Conservation (phyloP, 306 rosid species). For the Cicer pinnatifidum region DNA sequence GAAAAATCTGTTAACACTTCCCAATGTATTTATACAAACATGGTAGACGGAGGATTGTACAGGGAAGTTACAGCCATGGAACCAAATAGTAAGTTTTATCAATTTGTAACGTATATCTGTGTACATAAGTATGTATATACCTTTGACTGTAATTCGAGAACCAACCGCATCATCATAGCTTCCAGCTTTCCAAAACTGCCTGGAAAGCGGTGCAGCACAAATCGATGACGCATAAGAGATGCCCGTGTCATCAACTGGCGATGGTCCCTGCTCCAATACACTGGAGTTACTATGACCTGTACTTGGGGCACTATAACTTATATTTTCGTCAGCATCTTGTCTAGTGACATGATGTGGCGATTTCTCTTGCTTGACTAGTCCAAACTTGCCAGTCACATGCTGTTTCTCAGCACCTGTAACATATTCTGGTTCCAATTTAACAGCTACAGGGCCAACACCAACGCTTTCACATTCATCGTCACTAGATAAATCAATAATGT, state of each 20-base stretch:
- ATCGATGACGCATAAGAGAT: slow-evolving; percentile 59
- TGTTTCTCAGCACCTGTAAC: slow-evolving; percentile 37
- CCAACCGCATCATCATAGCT: slow-evolving; percentile 57
- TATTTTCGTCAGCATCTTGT: slow-evolving; percentile 60
- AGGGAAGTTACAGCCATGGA: slow-evolving; percentile 26
- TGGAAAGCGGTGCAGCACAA: slow-evolving; percentile 69
- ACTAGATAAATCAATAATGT: slow-evolving; percentile 74
- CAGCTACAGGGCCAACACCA: slow-evolving; percentile 47
- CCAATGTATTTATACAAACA: slow-evolving; percentile 4
- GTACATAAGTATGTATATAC: slow-evolving; percentile 46
- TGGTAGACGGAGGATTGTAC: slow-evolving; percentile 11
- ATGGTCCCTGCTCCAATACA: slow-evolving; percentile 68
- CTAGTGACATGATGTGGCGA: slow-evolving; percentile 29
- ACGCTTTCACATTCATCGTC: slow-evolving; percentile 65
- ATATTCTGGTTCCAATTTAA: slow-evolving; percentile 59
- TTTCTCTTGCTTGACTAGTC: slow-evolving; percentile 37
- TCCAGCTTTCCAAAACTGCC: slow-evolving; percentile 97
- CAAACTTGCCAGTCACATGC: slow-evolving; percentile 34
- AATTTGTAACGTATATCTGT: background rate
- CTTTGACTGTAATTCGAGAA: slow-evolving; percentile 63
- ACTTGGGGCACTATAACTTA: slow-evolving; percentile 62
- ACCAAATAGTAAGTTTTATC: slow-evolving; percentile 30
- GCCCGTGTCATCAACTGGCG: slow-evolving; percentile 66
- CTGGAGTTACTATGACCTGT: slow-evolving; percentile 66
- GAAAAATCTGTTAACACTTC: slow-evolving; percentile 15